Evolutionary conservation across 495 filamentous ascomycete species (phyloP).

Genomic region (Cladorrhinum samala): DNA sequence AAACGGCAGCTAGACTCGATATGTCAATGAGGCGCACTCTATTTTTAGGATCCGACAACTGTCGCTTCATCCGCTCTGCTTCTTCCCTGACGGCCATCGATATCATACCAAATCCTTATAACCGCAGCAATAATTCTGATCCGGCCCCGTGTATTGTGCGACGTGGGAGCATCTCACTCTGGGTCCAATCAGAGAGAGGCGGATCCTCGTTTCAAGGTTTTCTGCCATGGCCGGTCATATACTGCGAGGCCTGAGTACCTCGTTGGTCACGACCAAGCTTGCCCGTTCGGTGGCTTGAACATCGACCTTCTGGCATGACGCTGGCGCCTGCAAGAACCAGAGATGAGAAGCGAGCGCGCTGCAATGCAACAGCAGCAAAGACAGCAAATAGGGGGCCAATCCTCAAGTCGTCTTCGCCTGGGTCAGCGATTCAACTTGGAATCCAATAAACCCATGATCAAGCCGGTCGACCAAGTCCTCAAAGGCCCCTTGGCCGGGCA

Average conservation of each 20-base stretch:
- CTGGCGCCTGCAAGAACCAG: background rate
- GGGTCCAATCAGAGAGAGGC: slow-evolving; percentile 12
- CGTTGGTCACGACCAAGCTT: background rate
- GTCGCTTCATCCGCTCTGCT: background rate
- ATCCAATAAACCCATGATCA: background rate
- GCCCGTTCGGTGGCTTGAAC: background rate
- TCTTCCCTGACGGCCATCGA: background rate
- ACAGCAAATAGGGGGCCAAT: background rate
- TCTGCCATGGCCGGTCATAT: background rate
- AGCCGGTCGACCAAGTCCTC: slow-evolving; percentile 1
- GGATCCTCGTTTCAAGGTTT: background rate
- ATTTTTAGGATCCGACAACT: slow-evolving; percentile 15
- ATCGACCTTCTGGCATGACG: background rate
- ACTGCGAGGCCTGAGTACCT: background rate
- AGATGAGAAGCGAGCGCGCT: background rate
- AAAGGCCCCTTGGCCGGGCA: background rate
- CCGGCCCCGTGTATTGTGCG: slow-evolving; percentile 13
- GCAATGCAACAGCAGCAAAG: background rate
- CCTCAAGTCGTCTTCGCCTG: background rate
- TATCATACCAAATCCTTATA: no score
- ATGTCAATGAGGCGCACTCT: slow-evolving; percentile 10
- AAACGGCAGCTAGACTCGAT: slow-evolving; percentile 17
- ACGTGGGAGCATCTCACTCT: slow-evolving; percentile 5
- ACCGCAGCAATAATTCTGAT: slow-evolving; percentile 9
- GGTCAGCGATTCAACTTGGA: slow-evolving; percentile 1